Base-by-base conservation (phyloP, 106 monocot genomes). In the Dendrobium huoshanense region DNA sequence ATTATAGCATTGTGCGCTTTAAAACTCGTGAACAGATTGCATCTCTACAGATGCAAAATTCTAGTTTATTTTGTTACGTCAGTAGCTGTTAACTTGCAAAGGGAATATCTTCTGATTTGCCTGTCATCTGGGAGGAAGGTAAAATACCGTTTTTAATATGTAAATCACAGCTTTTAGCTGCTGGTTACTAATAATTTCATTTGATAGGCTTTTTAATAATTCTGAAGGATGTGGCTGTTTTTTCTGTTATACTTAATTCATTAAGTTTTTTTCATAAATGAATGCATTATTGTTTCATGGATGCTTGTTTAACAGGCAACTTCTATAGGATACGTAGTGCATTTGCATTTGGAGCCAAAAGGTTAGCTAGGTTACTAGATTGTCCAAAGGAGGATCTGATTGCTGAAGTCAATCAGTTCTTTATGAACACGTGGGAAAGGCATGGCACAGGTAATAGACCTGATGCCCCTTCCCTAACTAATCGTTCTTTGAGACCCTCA, bases 281-380 rank as follows among this genome's bases (percentile, higher is more conserved):
- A 5, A 51, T 51, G n/a, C 4, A 61, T 61, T 68, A 33, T 29
- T 31, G 61, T 31, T 25, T 31, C 31, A 70, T 70, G 37, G 0
- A 33, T 33, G 33, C 2, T 15, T 70, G 33, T 37, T 67, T 45
- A 45, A 82, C 79, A 79, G 79, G 79, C 20, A 79, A 79, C 70
- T 91, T 91, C 55, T 86, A 58, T 79, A 88, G 90, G 56, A 87
- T 87, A 72, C 90, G 92, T 13, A 95, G 92, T 82, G 95, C 95
- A 24, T 92, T 95, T 86, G 65, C 90, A 55, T 91, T 92, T 90
- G 95, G 95, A 49, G 90, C 91, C 13, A 90, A 91, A 86, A 92
- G 18, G 47, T 80, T 95, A 80, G 90, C 87, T 72, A 81, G 27
- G 51, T 83, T 92, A 77, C 85, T 92, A 59, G 87, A 92, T 25